A percentile compares a stretch with the other conserved stretches of the same genome.
Conservation (phyloP, 2,329 filamentous ascomycete species). For the Calonectria montana region DNA sequence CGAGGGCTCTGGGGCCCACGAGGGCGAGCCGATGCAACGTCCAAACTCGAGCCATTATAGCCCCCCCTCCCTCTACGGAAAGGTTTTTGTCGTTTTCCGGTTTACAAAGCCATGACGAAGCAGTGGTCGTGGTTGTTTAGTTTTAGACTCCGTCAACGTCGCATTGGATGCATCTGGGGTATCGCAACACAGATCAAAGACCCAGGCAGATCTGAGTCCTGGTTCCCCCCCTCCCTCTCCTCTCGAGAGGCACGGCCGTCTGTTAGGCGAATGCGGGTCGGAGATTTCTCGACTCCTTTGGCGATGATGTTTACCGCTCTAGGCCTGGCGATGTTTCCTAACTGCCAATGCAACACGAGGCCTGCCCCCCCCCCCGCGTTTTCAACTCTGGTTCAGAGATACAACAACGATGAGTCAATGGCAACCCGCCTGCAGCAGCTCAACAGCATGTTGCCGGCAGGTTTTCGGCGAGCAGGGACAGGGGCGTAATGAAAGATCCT, state of each 20-base stretch:
- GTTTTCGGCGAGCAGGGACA: slow-evolving; percentile 22
- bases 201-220: slow-evolving; percentile 34
- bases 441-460: slow-evolving; percentile 26
- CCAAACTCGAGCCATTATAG: slow-evolving; percentile 33
- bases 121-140: not conserved
- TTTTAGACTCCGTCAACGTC: slow-evolving; percentile 24
- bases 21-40: slow-evolving; percentile 38
- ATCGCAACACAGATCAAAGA: slow-evolving; percentile 28
- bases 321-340: slow-evolving; percentile 24
- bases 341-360: not conserved
- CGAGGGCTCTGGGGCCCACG: slow-evolving; percentile 22
- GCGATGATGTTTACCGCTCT: slow-evolving; percentile 20
- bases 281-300: slow-evolving; percentile 42
- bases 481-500: slow-evolving; percentile 24
- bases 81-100: not conserved
- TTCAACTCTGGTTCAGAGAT: slow-evolving; percentile 9
- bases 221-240: not conserved
- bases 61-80: slow-evolving; percentile 22
- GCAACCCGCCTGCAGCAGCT: slow-evolving; percentile 18
- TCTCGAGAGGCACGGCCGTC: slow-evolving; percentile 29
- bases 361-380: slow-evolving; percentile 13
- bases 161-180: slow-evolving; percentile 31
- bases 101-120: slow-evolving; percentile 44
- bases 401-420: slow-evolving; percentile 24
- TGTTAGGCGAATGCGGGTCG: slow-evolving; percentile 40